Base-by-base conservation (phyloP, 2,329 filamentous ascomycete species). In the Penicillium sp. region DNA sequence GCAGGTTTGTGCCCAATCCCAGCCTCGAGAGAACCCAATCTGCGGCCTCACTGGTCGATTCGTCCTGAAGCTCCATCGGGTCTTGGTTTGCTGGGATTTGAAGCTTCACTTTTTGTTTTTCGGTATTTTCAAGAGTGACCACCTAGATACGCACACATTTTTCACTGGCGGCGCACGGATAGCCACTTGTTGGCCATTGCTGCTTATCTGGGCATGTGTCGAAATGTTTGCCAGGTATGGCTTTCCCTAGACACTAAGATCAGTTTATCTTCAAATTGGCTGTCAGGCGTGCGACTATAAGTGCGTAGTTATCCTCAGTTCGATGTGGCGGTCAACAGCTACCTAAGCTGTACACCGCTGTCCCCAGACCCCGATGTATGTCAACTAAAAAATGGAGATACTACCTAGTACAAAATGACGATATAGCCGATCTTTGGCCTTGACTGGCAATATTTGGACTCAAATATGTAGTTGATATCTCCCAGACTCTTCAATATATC, bases 21-120 rank as follows among this genome's bases (percentile, higher is more conserved):
- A 58, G 53, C 54, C 56, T 57, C 37, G 46, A 42, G 41, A 46
- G 37, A 48, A 60, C 60, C 60, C 59, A 64, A 61, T 49, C 46
- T 55, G 50, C 53, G 57, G 52, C 49, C 53, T 54, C 40, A 45
- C 46, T 44, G 38, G 47, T 43, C 52, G 42, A 47, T 49, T 50
- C 55, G 52, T 31, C 28, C 39, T 29, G 28, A 36, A 16, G 25
- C 41, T 49, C 51, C 44, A 43, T 37, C 38, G 28, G 29, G 35
- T 39, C 33, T 33, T 46, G 35, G 25, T 29, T 37, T 31, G 48
- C 18, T 39, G 22, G 16, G 7, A 40, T 45, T 44, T 27, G 30
- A 41, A 55, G 56, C 56, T 59, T 60, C 53, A 59, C 51, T 54
- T 53, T 57, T 46, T 39, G 37, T 45, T 16, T 27, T 52, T 35